Base-by-base conservation (phyloP, 768 basidiomycete genomes). In the Suillus alpinus region DNA sequence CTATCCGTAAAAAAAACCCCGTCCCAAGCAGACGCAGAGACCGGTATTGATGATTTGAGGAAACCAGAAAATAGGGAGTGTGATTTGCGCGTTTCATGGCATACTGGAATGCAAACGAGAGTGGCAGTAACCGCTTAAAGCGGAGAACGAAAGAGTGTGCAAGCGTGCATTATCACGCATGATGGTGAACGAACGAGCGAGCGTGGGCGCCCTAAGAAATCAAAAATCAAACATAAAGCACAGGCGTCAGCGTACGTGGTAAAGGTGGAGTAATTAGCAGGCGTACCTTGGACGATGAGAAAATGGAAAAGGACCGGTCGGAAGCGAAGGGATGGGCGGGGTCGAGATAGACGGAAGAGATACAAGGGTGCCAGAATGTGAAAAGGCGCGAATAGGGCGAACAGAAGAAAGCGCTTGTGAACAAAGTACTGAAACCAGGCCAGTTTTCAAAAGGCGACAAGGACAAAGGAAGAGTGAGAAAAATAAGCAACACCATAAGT, bases 271-370 rank as follows among this genome's bases (percentile, higher is more conserved):
- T 39, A 51, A 12, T n/a, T n/a, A 14, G 18, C 23, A 37, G 37
- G 6, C 58, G 32, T 63, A 71, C 70, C 65, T 69, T 47, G 1
- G 50, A 59, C 8, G 34, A 41, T 40, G n/a, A 2, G 40, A 26
- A 46, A 20, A 13, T 7, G 36, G 3, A 56, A 26, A 40, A 20
- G 8, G 36, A 43, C 8, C n/a, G n/a, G 49, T 49, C 29, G 31
- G 49, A 4, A 50, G 18, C 16, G 29, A 50, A 31, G 29, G 49
- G 7, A 29, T 29, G 26, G 46, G 44, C 23, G 44, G 13, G 44
- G 43, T 14, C 23, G 23, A 14, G 7, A 49, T 53, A 29, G 12
- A 12, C 10, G 51, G 29, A 31, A 1, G 46, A 41, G 18, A 3
- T 32, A 44, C 6, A 36, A 18, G 26, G 41, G 56, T 34, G 36